Percentiles rank a stretch among this genome's conserved stretches.
These are phyloP conservation scores for Sextonia rubra DNA, from an alignment of 164 flowering plant species.

Conservation along the genomic window DNA sequence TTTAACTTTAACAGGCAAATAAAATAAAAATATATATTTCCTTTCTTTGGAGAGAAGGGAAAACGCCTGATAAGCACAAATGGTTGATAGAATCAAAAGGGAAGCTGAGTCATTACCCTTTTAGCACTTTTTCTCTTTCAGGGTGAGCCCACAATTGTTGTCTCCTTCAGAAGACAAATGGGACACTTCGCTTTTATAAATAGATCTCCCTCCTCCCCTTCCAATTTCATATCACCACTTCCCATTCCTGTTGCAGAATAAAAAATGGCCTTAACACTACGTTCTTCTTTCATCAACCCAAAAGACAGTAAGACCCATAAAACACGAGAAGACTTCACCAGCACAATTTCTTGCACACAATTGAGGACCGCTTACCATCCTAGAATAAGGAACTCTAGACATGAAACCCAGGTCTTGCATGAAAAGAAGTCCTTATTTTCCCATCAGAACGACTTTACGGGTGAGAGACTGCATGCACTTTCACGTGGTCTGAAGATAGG, in stretches of 20 bases:
- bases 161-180: conserved; percentile 18
- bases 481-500: conserved; percentile 16
- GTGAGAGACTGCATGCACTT: conserved; percentile 44
- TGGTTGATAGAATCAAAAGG: conserved; percentile 13
- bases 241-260: conserved; percentile 4
- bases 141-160: conserved; percentile 39
- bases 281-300: conserved; percentile 48
- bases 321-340: conserved; percentile 38
- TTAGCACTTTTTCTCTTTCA: conserved; percentile 27
- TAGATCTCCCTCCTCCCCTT: not conserved
- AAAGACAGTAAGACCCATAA: conserved; percentile 42
- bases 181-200: conserved; percentile 26
- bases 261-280: conserved; percentile 29
- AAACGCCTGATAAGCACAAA: not conserved
- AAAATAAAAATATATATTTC: not conserved
- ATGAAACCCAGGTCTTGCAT: conserved; percentile 17
- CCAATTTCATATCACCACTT: not conserved
- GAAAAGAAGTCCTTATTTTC: conserved; percentile 7
- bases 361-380: conserved; percentile 31
- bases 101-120: conserved; percentile 23
- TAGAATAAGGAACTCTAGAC: conserved; percentile 33
- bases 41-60: not conserved
- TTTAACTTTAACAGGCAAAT: not conserved
- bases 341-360: conserved; percentile 33
- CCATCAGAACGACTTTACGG: conserved; percentile 12